Evolutionary conservation across 1,284 basidiomycete genomes (phyloP), one percentile per base, ranked within the genome.

Genomic region (Erythrobasidium hasegawianum): DNA sequence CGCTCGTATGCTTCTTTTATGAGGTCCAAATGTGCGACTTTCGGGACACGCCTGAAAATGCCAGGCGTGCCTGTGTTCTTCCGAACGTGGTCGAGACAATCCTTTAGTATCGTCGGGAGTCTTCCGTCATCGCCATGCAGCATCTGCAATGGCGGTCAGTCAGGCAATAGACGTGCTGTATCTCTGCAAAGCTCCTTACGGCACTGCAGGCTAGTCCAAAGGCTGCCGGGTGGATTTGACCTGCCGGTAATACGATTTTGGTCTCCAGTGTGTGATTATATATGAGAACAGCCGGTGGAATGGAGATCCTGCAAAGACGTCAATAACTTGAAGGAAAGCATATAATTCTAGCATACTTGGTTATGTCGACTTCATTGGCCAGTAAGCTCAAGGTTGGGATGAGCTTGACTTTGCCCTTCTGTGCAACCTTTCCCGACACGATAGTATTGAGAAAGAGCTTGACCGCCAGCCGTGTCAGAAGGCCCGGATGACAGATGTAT

Each of bases 21-120:
- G 5, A 67, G 41, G 9, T 61, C 47, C 14, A 74, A 68, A 8
- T 49, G 60, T 16, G 68, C 39, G 0, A 72, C 61, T 4, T 60
- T 68, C 1, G 73, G 71, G 0, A 70, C 69, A 2, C 69, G 64
- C 14, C 73, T 72, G 38, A 74, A 74, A 29, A 74, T 52, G 39
- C 73, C 73, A 16, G 67, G 33, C 0, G 70, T 70, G 1, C 33
- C 24, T 9, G 69, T 59, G 9, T 69, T 69, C 68, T 57, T 40
- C 5, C 66, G 49, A 20, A 68, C 33, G 38, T 57, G 59, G 2
- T 22, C 8, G 16, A 62, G 24, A 41, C 59, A 60, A 26, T 68
- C 59, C 14, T 50, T 20, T 16, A 62, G 39, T 18, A 61, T 52
- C 24, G 11, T 16, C 1, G 66, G 66, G 27, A 68, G 40, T 27